These are phyloP conservation scores for Neurospora tetraspora DNA, from an alignment of 495 filamentous ascomycete genomes.

Conservation along the genomic window DNA sequence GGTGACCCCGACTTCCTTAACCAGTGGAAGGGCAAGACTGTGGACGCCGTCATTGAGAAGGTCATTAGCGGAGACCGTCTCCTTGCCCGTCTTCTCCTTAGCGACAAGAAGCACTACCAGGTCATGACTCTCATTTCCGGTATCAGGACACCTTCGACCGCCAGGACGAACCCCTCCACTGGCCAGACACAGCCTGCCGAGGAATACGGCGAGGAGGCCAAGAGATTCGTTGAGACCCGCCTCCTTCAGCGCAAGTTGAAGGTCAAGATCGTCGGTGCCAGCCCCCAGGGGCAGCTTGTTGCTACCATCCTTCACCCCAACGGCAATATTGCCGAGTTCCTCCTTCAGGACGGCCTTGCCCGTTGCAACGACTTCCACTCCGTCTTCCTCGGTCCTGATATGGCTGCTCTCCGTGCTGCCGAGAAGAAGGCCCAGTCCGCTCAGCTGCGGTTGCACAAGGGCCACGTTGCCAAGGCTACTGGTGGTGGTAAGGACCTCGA, in stretches of 20 bases:
- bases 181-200: slow-evolving; percentile 76
- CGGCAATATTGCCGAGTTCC: slow-evolving; percentile 81
- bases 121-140: slow-evolving; percentile 79
- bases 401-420: slow-evolving; percentile 75
- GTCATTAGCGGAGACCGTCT: slow-evolving; percentile 85
- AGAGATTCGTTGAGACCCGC: slow-evolving; percentile 72
- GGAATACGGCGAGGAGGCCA: slow-evolving; percentile 77
- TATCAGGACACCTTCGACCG: slow-evolving; percentile 75
- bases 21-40: slow-evolving; percentile 62
- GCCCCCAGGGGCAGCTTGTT: slow-evolving; percentile 76
- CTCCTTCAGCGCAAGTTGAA: slow-evolving; percentile 78
- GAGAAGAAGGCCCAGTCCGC: slow-evolving; percentile 74
- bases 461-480: slow-evolving; percentile 52
- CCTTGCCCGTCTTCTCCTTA: slow-evolving; percentile 68
- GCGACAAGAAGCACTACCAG: slow-evolving; percentile 71
- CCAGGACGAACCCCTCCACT: slow-evolving; percentile 62
- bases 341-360: slow-evolving; percentile 80
- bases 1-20: slow-evolving; percentile 65
- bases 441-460: slow-evolving; percentile 67
- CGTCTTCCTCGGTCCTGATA: slow-evolving; percentile 72
- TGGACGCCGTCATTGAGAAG: slow-evolving; percentile 73
- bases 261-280: slow-evolving; percentile 72
- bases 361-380: slow-evolving; percentile 92
- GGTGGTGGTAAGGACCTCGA: slow-evolving; percentile 51
- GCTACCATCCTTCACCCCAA: slow-evolving; percentile 73